phyloP scores from a whole-genome alignment of 352 stramenopile species.

The Pythium scleroteichum region DNA sequence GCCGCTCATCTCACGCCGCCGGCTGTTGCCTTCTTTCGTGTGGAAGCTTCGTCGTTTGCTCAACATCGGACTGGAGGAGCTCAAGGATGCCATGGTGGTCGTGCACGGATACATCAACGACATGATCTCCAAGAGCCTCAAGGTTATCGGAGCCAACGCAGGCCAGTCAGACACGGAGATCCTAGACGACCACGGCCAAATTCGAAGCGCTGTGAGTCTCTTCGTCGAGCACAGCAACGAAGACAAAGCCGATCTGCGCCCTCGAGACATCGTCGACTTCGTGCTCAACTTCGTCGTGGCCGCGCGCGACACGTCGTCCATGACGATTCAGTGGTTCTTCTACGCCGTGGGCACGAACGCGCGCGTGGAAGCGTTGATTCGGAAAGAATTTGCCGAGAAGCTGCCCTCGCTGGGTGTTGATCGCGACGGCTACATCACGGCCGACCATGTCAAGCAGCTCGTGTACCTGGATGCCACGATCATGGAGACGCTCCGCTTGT shows the following conservation, averaged over 20 bases:
- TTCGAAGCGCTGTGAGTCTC: neutral
- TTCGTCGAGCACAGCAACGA: conserved; percentile 13
- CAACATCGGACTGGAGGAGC: neutral
- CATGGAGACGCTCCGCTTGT: conserved; percentile 63
- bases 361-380: conserved; percentile 41
- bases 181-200: neutral
- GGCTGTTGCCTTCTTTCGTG: conserved; percentile 41
- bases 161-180: neutral
- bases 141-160: neutral
- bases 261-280: conserved; percentile 37
- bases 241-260: conserved; percentile 2
- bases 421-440: conserved; percentile 5
- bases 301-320: conserved; percentile 71
- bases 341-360: conserved; percentile 66
- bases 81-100: neutral
- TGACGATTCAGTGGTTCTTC: conserved; percentile 69
- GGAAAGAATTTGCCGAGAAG: conserved; percentile 38
- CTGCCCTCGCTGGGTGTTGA: conserved; percentile 2
- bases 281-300: conserved; percentile 65
- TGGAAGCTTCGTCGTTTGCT: conserved; percentile 59
- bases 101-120: neutral
- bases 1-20: conserved; percentile 36
- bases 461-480: conserved; percentile 61
- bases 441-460: conserved; percentile 27
- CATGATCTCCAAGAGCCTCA: neutral